Percentiles rank a stretch among this genome's conserved stretches.
phyloP scores from a whole-genome alignment of 495 filamentous ascomycete species.

The Xylaria palmicola region DNA sequence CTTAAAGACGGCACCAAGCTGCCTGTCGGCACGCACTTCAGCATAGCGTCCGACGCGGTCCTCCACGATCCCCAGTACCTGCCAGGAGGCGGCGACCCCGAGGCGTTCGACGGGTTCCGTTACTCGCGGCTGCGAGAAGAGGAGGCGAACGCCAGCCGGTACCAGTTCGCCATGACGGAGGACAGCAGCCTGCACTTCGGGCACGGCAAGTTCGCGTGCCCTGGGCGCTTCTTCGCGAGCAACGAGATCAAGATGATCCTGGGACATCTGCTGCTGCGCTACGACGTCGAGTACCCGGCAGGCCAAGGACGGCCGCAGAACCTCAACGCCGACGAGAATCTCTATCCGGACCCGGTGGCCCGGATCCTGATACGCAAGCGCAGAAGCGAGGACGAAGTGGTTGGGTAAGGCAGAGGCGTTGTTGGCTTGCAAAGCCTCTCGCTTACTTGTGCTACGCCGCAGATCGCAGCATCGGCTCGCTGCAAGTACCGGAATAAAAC shows the following conservation, averaged over 20 bases:
- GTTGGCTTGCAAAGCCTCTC: too few relatives aligned
- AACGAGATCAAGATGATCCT: slow-evolving; percentile 23
- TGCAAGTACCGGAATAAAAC: too few relatives aligned
- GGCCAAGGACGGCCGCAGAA: not conserved
- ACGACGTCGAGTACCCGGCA: slow-evolving; percentile 1
- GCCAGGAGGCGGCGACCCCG: slow-evolving; percentile 2
- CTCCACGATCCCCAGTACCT: slow-evolving; percentile 15
- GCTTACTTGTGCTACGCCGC: too few relatives aligned
- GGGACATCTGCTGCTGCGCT: slow-evolving; percentile 10
- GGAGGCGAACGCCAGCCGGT: not conserved
- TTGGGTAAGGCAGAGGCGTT: not conserved
- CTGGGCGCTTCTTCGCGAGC: slow-evolving; percentile 23
- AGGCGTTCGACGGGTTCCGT: slow-evolving; percentile 20
- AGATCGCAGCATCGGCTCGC: too few relatives aligned
- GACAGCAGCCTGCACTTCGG: slow-evolving; percentile 23
- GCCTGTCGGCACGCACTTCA: slow-evolving; percentile 14
- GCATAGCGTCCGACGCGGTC: slow-evolving; percentile 16
- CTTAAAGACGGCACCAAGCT: slow-evolving; percentile 15
- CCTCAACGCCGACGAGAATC: not conserved
- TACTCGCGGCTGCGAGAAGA: slow-evolving; percentile 8
- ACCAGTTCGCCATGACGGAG: slow-evolving; percentile 12
- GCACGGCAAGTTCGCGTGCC: slow-evolving; percentile 24
- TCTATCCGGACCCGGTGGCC: not conserved
- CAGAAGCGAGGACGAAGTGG: not conserved
- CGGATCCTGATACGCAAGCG: not conserved